These are phyloP conservation scores for Bigelowiella natans DNA, from an alignment of 78 protist genomes.

Conservation along the genomic window DNA sequence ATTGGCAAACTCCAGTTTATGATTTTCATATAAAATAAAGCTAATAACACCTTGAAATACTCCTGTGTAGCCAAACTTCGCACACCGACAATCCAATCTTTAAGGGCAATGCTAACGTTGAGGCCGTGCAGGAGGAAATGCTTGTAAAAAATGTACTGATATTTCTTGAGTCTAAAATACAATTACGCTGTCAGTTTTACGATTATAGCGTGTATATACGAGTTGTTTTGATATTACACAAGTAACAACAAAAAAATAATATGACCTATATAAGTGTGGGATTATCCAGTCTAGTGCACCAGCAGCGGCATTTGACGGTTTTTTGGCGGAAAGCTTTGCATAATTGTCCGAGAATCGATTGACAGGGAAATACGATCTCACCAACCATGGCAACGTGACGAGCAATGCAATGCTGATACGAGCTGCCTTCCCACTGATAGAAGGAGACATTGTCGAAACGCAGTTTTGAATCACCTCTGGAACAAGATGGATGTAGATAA, in stretches of 20 bases:
- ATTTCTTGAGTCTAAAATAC: background rate
- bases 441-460: background rate
- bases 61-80: background rate
- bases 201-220: too few relatives aligned
- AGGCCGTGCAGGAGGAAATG: slow-evolving; percentile 11
- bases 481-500: background rate
- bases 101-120: background rate
- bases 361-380: slow-evolving; percentile 2
- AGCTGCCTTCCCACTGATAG: background rate
- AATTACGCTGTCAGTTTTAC: too few relatives aligned
- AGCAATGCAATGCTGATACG: background rate
- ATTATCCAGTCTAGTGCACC: too few relatives aligned
- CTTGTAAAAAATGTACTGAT: slow-evolving; percentile 15
- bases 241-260: too few relatives aligned
- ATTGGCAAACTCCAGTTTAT: too few relatives aligned
- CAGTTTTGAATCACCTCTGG: background rate
- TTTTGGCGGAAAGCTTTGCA: too few relatives aligned
- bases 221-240: too few relatives aligned
- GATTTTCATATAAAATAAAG: too few relatives aligned
- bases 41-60: background rate
- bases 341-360: slow-evolving; percentile 3
- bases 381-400: slow-evolving; percentile 2
- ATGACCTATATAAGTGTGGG: too few relatives aligned
- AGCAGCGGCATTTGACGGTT: too few relatives aligned
- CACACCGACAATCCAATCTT: background rate